Base-by-base conservation (phyloP, 805 yeast genomes). In the Pichia nakasei region DNA sequence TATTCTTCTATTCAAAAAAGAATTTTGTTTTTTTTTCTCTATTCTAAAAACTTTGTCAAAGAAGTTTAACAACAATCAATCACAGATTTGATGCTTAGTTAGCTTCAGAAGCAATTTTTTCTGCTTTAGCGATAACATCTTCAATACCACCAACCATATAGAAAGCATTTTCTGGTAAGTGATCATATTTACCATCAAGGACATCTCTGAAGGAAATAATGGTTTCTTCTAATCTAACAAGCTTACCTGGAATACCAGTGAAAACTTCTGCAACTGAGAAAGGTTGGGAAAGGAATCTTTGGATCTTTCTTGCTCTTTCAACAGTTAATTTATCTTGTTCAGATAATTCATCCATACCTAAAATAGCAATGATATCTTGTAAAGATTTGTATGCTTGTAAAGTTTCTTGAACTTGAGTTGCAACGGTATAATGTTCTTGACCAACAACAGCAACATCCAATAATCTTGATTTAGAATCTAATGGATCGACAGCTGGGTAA, bases 131-230 rank as follows among this genome's bases (percentile, higher is more conserved):
- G 69, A 88, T 72, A 62, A 82, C 98, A 73, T 93, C 98, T 70
- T 89, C 97, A 65, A 93, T 89, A 78, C 96, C 96, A 78, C 98
- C 98, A 73, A 93, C 98, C 98, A 93, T 93, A 76, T 93, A 93
- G 95, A 93, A 93, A 64, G 98, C 98, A 69, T 83, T 85, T 79
- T 93, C 98, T 69, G 98, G 98, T 65, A 93, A 82, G 77, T 83
- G 82, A 75, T 93, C 98, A 79, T 93, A 88, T 80, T 93, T 93
- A 77, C 98, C 98, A 34, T 79, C 97, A 65, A 93, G 81, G 63
- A 93, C 96, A 65, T 81, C 98, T 79, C 80, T 88, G 91, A 93
- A 93, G 49, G 97, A 91, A 57, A 72, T 68, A 67, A 93, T 75
- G 61, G 97, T 93, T 64, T 93, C 97, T 78, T 85, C 84, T 70